Percentiles rank a stretch among this genome's conserved stretches.
phyloP scores from a whole-genome alignment of 1,284 basidiomycete genomes.

The Crucibulum parvulum region DNA sequence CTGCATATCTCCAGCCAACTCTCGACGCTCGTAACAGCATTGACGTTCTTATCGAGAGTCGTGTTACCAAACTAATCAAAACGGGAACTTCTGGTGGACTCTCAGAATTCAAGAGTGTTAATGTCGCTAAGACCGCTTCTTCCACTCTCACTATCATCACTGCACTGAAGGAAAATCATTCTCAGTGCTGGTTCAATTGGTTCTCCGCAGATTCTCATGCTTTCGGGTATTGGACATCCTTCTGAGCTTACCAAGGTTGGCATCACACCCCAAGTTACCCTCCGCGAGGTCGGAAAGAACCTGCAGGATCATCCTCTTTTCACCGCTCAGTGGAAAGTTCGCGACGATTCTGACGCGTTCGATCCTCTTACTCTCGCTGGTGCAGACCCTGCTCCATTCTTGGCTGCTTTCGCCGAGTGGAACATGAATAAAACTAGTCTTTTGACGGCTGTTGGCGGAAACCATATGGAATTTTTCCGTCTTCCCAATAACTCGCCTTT shows the following conservation, averaged over 20 bases:
- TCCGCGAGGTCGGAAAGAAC: conserved; percentile 28
- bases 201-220: conserved; percentile 24
- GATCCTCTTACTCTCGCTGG: background rate
- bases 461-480: conserved; percentile 17
- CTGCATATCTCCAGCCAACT: conserved; percentile 36
- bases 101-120: conserved; percentile 21
- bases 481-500: conserved; percentile 17
- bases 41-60: conserved; percentile 41
- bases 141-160: background rate
- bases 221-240: conserved; percentile 27
- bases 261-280: conserved; percentile 18
- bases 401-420: conserved; percentile 13
- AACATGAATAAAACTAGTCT: conserved; percentile 17
- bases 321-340: conserved; percentile 9
- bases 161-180: conserved; percentile 29
- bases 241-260: conserved; percentile 11
- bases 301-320: conserved; percentile 24
- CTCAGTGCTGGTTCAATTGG: conserved; percentile 26
- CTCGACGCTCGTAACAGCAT: conserved; percentile 36
- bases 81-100: conserved; percentile 9
- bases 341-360: conserved; percentile 2
- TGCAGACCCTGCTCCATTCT: background rate
- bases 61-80: conserved; percentile 36
- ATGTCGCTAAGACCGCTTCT: conserved; percentile 17
- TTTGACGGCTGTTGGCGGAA: conserved; percentile 1